Conservation (phyloP, 2,329 filamentous ascomycete species). For the Hypocreales sp. region DNA sequence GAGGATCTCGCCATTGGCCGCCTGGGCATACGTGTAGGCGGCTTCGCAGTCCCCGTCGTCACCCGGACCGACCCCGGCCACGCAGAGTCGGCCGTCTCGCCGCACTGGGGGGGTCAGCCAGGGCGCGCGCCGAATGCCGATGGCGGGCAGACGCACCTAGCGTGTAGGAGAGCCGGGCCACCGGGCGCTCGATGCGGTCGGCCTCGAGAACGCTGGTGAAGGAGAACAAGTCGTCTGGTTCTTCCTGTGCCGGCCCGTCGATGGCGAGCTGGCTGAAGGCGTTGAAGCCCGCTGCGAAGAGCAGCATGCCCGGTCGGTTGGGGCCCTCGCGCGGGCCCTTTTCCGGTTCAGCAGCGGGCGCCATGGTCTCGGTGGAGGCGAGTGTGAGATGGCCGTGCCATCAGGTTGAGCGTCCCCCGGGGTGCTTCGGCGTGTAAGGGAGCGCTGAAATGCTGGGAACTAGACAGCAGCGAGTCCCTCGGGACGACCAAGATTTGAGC, state of each 20-base stretch:
- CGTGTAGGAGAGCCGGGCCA: conserved; percentile 26
- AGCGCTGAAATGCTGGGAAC: no score
- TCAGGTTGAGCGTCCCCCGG: no score
- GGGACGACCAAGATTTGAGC: no score
- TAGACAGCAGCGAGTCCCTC: no score
- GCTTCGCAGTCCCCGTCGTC: conserved; percentile 2
- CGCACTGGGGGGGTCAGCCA: conserved; percentile 6
- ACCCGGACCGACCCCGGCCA: conserved; percentile 7
- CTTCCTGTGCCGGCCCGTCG: conserved; percentile 5
- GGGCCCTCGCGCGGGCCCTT: no score
- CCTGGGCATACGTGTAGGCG: conserved; percentile 3
- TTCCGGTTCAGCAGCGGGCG: neutral
- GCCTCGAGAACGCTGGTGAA: conserved; percentile 28
- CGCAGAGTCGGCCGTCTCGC: conserved; percentile 6
- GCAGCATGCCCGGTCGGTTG: conserved; percentile 19
- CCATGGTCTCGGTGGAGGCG: no score
- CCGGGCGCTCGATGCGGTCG: conserved; percentile 17
- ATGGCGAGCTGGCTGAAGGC: conserved; percentile 40
- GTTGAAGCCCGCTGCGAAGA: conserved; percentile 42
- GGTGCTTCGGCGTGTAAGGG: no score
- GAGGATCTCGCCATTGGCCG: conserved; percentile 7
- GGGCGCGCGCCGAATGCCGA: no score
- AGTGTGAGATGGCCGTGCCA: no score
- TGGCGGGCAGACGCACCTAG: conserved; percentile 28
- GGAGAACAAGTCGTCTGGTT: conserved; percentile 27